These are phyloP conservation scores for Ulmus americana DNA, from an alignment of 331 rosid species.

Conservation along the genomic window DNA sequence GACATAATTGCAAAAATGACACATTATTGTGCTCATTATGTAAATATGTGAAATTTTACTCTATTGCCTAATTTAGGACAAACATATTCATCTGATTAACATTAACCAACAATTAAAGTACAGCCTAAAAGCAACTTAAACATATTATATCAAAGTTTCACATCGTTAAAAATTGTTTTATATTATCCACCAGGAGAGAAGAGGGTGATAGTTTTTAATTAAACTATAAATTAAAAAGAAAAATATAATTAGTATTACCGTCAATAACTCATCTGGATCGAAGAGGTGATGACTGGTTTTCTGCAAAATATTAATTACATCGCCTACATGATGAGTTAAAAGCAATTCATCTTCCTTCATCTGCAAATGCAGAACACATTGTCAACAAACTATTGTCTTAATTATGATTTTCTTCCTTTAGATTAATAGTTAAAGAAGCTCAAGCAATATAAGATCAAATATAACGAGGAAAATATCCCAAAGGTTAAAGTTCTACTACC, in stretches of 20 bases:
- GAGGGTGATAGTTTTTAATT: background rate
- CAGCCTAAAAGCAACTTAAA: background rate
- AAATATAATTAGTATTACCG: conserved; percentile 37
- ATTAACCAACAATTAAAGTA: background rate
- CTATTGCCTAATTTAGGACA: too few species aligned
- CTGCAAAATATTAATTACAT: conserved; percentile 75
- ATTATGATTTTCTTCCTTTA: background rate
- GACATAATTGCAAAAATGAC: too few species aligned
- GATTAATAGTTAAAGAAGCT: background rate
- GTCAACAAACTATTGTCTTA: conserved; percentile 18
- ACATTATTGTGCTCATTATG: too few species aligned
- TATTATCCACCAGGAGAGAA: background rate
- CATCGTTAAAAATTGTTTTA: background rate
- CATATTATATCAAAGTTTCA: background rate
- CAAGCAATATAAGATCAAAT: background rate
- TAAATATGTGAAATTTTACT: too few species aligned
- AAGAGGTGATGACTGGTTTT: conserved; percentile 83
- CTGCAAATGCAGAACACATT: conserved; percentile 42
- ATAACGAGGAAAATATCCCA: conserved; percentile 2
- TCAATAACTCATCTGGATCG: conserved; percentile 86
- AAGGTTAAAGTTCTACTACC: conserved; percentile 35
- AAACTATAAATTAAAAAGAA: background rate
- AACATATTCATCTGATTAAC: too few species aligned
- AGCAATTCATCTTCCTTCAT: conserved; percentile 87
- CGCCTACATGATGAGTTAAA: conserved; percentile 79